phyloP scores from a whole-genome alignment of 1,284 basidiomycete species.

The Hemileccinum hortonii region DNA sequence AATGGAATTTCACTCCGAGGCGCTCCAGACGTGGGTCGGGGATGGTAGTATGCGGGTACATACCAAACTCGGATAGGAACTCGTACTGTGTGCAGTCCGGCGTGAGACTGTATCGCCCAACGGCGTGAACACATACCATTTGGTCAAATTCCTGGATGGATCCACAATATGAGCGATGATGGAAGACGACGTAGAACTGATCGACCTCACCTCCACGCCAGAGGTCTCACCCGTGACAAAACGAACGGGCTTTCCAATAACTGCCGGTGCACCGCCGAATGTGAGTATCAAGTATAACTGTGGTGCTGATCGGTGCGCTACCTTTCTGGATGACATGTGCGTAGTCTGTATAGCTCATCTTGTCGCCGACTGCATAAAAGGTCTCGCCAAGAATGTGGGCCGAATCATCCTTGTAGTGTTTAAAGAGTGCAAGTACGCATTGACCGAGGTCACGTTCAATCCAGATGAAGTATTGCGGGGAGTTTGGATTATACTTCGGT shows the following conservation, averaged over 20 bases:
- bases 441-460: constrained; percentile 31
- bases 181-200: neutral
- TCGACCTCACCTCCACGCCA: constrained; percentile 21
- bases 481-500: constrained; percentile 18
- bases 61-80: constrained; percentile 27
- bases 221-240: constrained; percentile 16
- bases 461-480: constrained; percentile 28
- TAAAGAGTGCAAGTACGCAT: constrained; percentile 29
- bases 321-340: constrained; percentile 22
- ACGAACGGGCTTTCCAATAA: constrained; percentile 25
- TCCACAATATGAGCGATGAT: neutral
- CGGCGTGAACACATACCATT: constrained; percentile 23
- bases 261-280: constrained; percentile 13
- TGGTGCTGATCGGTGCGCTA: neutral
- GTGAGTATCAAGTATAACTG: neutral
- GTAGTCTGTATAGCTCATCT: constrained; percentile 23
- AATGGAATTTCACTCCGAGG: constrained; percentile 32
- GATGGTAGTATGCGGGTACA: constrained; percentile 23
- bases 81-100: constrained; percentile 17
- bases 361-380: constrained; percentile 29
- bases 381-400: constrained; percentile 21
- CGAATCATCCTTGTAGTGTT: constrained; percentile 27
- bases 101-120: neutral
- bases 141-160: constrained; percentile 25
- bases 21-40: constrained; percentile 29